A percentile compares a stretch with the other conserved stretches of the same genome.
phyloP scores from a whole-genome alignment of 176 grass and related monocot species.

The Cymbopogon citratus region DNA sequence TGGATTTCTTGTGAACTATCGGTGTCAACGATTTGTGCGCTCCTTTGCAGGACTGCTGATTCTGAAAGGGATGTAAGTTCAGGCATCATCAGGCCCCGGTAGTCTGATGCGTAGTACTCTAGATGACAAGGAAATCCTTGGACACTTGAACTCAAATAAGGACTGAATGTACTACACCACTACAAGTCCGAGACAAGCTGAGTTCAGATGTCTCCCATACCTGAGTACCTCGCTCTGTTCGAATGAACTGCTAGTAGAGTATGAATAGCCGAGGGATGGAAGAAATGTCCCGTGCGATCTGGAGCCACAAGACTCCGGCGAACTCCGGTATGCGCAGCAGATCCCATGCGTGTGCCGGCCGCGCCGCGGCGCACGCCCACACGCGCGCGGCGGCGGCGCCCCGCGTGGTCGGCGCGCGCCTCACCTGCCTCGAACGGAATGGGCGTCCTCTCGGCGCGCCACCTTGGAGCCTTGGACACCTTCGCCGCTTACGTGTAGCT shows the following conservation, averaged over 20 bases:
- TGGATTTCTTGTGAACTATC: constrained; percentile 29
- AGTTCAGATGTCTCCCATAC: background rate
- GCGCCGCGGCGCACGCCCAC: background rate
- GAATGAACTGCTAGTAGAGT: background rate
- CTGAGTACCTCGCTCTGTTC: background rate
- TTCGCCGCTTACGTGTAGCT: background rate
- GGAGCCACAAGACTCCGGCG: background rate
- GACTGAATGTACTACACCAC: too few relatives aligned
- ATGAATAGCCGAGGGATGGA: background rate
- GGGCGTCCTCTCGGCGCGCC: background rate
- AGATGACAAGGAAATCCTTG: background rate
- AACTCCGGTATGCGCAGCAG: background rate
- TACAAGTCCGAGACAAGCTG: too few relatives aligned
- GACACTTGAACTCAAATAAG: too few relatives aligned
- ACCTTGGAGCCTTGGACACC: constrained; percentile 19
- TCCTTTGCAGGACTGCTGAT: background rate
- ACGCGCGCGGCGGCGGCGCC: background rate
- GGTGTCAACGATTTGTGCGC: background rate
- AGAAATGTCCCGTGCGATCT: background rate
- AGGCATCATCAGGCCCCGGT: too few relatives aligned
- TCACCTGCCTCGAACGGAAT: background rate
- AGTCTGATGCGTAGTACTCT: too few relatives aligned
- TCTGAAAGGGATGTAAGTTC: background rate
- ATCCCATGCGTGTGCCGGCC: constrained; percentile 33
- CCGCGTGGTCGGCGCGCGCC: constrained; percentile 21